Evolutionary conservation across 169 alveolate species (phyloP), one percentile per base, ranked within the genome.

Genomic region (Plasmodium chabaudi): DNA sequence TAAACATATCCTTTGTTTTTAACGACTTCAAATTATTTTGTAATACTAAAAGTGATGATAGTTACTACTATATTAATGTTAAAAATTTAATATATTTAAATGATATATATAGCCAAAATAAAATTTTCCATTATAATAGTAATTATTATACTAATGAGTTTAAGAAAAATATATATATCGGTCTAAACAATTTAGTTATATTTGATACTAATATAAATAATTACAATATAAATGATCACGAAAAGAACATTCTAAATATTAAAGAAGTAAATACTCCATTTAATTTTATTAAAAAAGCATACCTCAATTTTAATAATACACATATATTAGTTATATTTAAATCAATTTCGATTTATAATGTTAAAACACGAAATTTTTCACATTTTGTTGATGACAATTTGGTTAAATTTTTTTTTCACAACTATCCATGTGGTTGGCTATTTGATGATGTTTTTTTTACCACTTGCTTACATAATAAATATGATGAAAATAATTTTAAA

Each of bases 361-460:
- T 86, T 23, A 53, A 60, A 59, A 86, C 60, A 71, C 69, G 71
- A 70, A 55, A 53, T 23, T 86, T 86, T 86, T 86, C 91, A 3
- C 71, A 70, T 69, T 86, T 86, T 51, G 34, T 86, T n/a, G 91
- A 86, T 47, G 42, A 34, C 42, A 77, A 86, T 59, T 71, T 61
- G 69, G 39, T 86, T 19, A 86, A 68, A 53, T 71, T 47, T 13
- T 68, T 71, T 70, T 86, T 59, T 86, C 91, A 86, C 21, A 86
- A 86, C 55, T 86, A 86, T 60, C 91, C 91, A 46, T 12, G 69
- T 17, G 91, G 91, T 23, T 86, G 91, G 91, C 0, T 86, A 2
- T 59, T 19, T 49, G 75, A 86, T 27, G 87, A 86, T 47, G 59
- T 71, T 61, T 65, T 86, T 69, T 86, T 86, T 51, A 87, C 71